Percentiles rank a stretch among this genome's conserved stretches.
phyloP scores from a whole-genome alignment of 176 grass and related monocot species.

The Ensete ventricosum region DNA sequence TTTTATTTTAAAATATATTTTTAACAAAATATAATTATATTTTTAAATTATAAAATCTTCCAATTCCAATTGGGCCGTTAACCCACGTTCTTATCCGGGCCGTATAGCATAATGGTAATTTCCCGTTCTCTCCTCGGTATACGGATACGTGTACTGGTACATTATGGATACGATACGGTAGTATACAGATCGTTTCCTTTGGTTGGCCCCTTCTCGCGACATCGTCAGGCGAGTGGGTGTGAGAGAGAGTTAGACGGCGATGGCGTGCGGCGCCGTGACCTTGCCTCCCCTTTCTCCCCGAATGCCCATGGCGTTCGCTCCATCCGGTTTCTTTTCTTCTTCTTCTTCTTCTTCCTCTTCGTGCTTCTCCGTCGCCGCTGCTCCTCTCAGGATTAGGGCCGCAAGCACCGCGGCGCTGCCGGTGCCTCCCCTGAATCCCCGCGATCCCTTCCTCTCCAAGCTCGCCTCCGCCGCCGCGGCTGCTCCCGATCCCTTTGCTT shows the following conservation, averaged over 20 bases:
- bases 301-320: conserved; percentile 18
- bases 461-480: conserved; percentile 30
- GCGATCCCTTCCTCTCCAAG: conserved; percentile 25
- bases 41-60: too few species aligned
- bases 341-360: conserved; percentile 7
- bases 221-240: too few species aligned
- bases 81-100: too few species aligned
- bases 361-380: not conserved
- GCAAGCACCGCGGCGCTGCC: conserved; percentile 1
- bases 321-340: conserved; percentile 9
- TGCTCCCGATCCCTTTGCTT: conserved; percentile 25
- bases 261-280: not conserved
- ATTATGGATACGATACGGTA: too few species aligned
- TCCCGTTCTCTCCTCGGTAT: too few species aligned
- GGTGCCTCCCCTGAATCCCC: conserved; percentile 21
- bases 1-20: too few species aligned
- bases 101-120: too few species aligned
- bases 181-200: too few species aligned
- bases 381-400: conserved; percentile 24
- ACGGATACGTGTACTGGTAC: too few species aligned
- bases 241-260: not conserved
- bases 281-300: conserved; percentile 3
- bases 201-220: too few species aligned
- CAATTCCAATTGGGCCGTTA: too few species aligned
- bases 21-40: too few species aligned